phyloP scores from a whole-genome alignment of 1,284 basidiomycete genomes.

The Ceratorhiza oryzae-sativae region DNA sequence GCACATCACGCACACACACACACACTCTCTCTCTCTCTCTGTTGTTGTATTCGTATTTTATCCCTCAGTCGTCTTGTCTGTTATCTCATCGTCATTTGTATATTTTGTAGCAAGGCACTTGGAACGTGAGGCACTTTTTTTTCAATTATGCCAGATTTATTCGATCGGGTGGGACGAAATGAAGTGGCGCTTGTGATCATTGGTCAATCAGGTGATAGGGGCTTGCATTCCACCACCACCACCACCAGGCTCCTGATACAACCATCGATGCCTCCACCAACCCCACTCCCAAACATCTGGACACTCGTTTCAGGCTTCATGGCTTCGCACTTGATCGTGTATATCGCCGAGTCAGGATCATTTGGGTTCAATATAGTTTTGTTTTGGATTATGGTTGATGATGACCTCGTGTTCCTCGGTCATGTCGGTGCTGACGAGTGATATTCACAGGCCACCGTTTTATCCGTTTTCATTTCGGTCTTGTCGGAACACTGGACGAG shows the following conservation, averaged over 20 bases:
- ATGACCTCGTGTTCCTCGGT: too few relatives aligned
- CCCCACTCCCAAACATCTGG: too few relatives aligned
- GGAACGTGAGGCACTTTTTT: neutral
- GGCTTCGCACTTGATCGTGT: too few relatives aligned
- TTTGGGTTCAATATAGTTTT: too few relatives aligned
- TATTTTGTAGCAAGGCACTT: conserved; percentile 25
- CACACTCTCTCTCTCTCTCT: neutral
- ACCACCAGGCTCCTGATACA: neutral
- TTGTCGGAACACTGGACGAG: too few relatives aligned
- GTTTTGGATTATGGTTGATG: too few relatives aligned
- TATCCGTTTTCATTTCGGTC: too few relatives aligned
- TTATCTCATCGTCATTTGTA: conserved; percentile 14
- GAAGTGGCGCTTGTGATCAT: neutral
- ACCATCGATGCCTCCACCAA: neutral
- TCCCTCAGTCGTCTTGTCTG: neutral
- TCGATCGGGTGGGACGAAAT: neutral
- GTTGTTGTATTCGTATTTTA: conserved; percentile 21
- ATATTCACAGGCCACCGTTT: too few relatives aligned
- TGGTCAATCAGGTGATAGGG: neutral
- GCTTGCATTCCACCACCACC: neutral
- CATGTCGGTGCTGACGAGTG: too few relatives aligned
- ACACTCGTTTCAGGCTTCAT: too few relatives aligned
- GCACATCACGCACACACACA: neutral
- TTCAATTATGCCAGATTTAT: neutral
- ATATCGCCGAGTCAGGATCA: too few relatives aligned